phyloP scores from a whole-genome alignment of 495 filamentous ascomycete species.

The Tuber microsphaerosporum region DNA sequence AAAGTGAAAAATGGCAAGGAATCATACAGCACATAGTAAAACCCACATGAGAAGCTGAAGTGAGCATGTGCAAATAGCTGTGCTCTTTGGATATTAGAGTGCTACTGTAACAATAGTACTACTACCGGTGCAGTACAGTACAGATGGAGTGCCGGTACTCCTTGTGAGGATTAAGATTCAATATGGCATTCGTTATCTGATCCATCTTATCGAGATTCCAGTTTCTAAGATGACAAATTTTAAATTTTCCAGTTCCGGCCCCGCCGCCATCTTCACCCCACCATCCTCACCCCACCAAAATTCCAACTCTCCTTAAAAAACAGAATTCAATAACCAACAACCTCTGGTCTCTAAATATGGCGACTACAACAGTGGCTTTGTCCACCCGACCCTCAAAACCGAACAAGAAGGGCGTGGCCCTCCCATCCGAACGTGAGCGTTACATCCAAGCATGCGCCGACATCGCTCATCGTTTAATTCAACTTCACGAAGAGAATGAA shows the following conservation, averaged over 20 bases:
- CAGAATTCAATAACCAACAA: background rate
- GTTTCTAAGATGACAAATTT: constrained; percentile 10
- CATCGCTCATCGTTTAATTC: constrained; percentile 84
- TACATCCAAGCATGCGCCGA: constrained; percentile 90
- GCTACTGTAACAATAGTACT: no score
- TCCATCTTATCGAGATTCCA: constrained; percentile 22
- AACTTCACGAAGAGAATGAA: constrained; percentile 78
- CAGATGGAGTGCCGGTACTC: background rate
- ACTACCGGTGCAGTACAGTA: no score
- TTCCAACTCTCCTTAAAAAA: background rate
- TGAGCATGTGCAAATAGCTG: no score
- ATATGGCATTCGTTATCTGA: background rate
- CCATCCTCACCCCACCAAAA: background rate
- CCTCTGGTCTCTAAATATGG: constrained; percentile 1
- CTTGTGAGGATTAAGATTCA: background rate
- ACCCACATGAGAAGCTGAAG: no score
- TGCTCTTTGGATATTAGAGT: no score
- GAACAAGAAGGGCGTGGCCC: constrained; percentile 33
- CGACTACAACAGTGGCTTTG: constrained; percentile 20
- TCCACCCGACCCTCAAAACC: constrained; percentile 33
- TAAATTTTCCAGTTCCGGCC: background rate
- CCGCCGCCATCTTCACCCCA: constrained; percentile 12
- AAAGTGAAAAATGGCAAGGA: no score
- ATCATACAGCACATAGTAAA: no score
- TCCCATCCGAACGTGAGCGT: constrained; percentile 79